Percentiles rank a stretch among this genome's conserved stretches.
Evolutionary conservation across 2,329 filamentous ascomycete species (phyloP).

Genomic region (Fusarium agapanthi): DNA sequence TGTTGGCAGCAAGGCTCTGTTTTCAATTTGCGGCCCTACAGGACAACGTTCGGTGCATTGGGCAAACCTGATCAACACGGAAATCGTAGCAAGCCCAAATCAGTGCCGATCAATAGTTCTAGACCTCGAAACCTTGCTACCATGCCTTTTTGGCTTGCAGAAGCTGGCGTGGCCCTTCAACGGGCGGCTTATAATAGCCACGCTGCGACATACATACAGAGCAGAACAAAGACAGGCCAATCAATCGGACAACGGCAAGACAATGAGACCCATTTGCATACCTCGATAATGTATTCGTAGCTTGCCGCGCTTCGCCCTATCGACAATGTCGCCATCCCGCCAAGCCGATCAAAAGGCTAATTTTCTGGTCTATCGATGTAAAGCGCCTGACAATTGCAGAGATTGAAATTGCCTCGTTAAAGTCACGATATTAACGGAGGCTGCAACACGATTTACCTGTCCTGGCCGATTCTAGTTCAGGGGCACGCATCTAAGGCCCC

Average conservation of each 20-base stretch:
- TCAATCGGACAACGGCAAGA: conserved; percentile 3
- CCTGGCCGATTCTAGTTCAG: conserved; percentile 29
- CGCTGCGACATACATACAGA: not conserved
- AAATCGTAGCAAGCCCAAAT: conserved; percentile 5
- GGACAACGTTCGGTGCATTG: not conserved
- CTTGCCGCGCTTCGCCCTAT: conserved; percentile 33
- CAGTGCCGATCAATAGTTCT: conserved; percentile 35
- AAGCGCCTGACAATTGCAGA: conserved; percentile 19
- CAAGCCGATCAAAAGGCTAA: conserved; percentile 28
- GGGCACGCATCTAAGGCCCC: conserved; percentile 28
- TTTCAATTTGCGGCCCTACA: conserved; percentile 2
- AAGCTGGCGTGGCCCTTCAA: conserved; percentile 18
- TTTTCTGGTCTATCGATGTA: conserved; percentile 26
- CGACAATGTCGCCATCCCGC: conserved; percentile 35
- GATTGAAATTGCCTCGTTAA: conserved; percentile 23
- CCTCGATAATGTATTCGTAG: conserved; percentile 8
- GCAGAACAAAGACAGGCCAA: conserved; percentile 7
- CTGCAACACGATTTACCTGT: not conserved
- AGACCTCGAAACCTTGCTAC: conserved; percentile 13
- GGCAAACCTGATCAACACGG: not conserved
- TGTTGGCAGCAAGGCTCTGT: not conserved
- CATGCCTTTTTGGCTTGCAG: not conserved
- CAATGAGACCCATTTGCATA: conserved; percentile 3
- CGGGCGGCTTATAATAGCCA: not conserved
- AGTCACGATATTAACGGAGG: conserved; percentile 5